Percentiles rank a stretch among this genome's conserved stretches.
phyloP scores from a whole-genome alignment of 2,329 filamentous ascomycete genomes.

The Talaromyces atroroseus region DNA sequence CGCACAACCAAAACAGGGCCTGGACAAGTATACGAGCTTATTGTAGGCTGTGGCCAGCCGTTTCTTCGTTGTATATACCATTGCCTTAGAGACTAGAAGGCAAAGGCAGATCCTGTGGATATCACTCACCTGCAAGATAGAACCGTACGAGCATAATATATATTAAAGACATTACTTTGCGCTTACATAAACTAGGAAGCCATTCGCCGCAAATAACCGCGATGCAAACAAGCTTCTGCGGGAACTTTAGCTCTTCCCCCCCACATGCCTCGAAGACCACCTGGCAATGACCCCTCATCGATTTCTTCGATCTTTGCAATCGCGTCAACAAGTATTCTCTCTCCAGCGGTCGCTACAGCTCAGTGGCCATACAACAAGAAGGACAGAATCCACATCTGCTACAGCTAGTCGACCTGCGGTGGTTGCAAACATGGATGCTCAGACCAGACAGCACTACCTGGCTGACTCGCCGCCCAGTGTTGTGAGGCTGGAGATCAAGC shows the following conservation, averaged over 20 bases:
- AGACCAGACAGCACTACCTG: constrained; percentile 62
- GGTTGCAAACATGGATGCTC: constrained; percentile 32
- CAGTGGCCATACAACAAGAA: constrained; percentile 12
- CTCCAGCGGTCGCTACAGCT: constrained; percentile 12
- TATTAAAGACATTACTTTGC: background rate
- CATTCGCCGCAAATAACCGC: background rate
- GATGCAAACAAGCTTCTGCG: background rate
- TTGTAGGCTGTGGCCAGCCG: constrained; percentile 31
- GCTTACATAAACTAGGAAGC: background rate
- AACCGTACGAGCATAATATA: background rate
- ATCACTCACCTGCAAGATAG: background rate
- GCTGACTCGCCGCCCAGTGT: constrained; percentile 87
- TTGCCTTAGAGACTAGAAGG: background rate
- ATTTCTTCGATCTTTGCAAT: constrained; percentile 14
- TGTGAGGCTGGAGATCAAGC: constrained; percentile 82
- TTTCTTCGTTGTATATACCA: background rate
- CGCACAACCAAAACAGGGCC: constrained; percentile 34
- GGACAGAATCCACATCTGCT: background rate
- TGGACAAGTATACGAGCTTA: constrained; percentile 55
- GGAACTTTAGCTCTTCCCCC: background rate
- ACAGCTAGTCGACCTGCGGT: constrained; percentile 5
- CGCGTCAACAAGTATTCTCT: constrained; percentile 1
- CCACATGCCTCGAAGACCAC: background rate
- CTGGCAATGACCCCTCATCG: constrained; percentile 18
- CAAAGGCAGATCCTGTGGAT: background rate